These are phyloP conservation scores for Septoria linicola DNA, from an alignment of 2,329 filamentous ascomycete species.

Conservation along the genomic window DNA sequence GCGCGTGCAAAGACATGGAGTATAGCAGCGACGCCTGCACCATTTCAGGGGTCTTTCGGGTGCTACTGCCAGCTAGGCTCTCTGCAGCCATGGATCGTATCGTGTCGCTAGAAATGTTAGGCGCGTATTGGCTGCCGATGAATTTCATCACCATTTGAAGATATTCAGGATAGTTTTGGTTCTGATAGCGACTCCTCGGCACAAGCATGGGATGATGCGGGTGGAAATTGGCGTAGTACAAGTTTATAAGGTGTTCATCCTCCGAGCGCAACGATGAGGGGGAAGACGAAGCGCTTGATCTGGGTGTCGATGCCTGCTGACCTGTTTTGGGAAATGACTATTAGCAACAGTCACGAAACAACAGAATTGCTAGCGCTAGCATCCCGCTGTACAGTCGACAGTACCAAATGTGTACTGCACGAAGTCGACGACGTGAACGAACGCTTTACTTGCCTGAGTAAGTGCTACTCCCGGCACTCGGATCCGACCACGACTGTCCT, in stretches of 20 bases:
- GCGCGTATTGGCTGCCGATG: slow-evolving; percentile 55
- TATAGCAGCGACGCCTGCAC: slow-evolving; percentile 78
- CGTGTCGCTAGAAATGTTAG: slow-evolving; percentile 34
- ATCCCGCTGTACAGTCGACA: neutral
- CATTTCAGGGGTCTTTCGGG: slow-evolving; percentile 47
- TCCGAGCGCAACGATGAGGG: slow-evolving; percentile 34
- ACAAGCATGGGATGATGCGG: slow-evolving; percentile 57
- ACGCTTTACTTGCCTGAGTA: slow-evolving; percentile 4
- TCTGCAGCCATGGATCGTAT: slow-evolving; percentile 50
- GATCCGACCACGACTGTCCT: slow-evolving; percentile 8
- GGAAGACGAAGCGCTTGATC: slow-evolving; percentile 42
- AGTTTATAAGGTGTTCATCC: slow-evolving; percentile 47
- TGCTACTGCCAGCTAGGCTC: slow-evolving; percentile 45
- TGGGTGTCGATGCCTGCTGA: slow-evolving; percentile 14
- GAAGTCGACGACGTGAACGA: neutral
- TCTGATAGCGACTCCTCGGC: slow-evolving; percentile 45
- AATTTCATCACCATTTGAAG: slow-evolving; percentile 58
- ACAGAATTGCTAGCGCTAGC: no score
- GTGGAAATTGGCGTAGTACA: slow-evolving; percentile 59
- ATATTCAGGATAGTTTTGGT: slow-evolving; percentile 46
- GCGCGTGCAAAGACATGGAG: slow-evolving; percentile 74
- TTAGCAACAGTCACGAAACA: no score
- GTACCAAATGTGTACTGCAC: neutral
- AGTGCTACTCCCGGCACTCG: slow-evolving; percentile 4
- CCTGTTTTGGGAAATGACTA: neutral